Evolutionary conservation across 2,329 filamentous ascomycete genomes (phyloP), one percentile per base, ranked within the genome.

Genomic region (Laburnicola sp.): DNA sequence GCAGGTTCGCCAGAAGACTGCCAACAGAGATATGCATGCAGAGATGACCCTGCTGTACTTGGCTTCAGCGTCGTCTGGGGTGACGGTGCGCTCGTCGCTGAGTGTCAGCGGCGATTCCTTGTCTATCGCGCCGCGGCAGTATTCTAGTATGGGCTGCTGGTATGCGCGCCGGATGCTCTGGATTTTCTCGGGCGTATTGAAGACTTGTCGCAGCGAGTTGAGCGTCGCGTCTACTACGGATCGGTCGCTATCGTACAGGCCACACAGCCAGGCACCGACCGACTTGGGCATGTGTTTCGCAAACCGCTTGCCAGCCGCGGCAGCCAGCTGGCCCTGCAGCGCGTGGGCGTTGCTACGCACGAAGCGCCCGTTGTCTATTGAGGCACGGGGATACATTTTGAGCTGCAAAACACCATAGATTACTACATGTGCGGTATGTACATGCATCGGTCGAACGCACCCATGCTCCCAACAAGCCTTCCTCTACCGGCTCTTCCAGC

Each of bases 231-330:
- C 84, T 6, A 88, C 80, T 10, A 91, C 91, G 16, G 81, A 80
- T 48, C 86, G 85, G 67, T 99, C 93, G 59, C 84, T 87, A 71
- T 99, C 94, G 68, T 91, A 96, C 1, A 88, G 82, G 1, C 93
- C 94, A 6, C 89, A 88, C 9, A 97, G 81, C 94, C 95, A 99
- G n/a, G 90, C 82, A 7, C 88, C 91, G 39, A 95, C 86, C 31
- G 95, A 79, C 53, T 82, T 85, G 9, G 90, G 85, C 55, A 99
- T 80, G 62, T 87, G 81, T 57, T 84, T 89, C 56, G 90, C 91
- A 75, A 96, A 89, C 54, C 91, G 85, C 78, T 94, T 96, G 42
- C 91, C 88, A 46, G 78, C 78, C 26, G 80, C 76, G 6, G 74
- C 73, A 37, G 82, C 80, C 32, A 87, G 76, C 23, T 78, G 75